Evolutionary conservation across 139 green algal genomes (phyloP).

Genomic region (Closterium sp.): DNA sequence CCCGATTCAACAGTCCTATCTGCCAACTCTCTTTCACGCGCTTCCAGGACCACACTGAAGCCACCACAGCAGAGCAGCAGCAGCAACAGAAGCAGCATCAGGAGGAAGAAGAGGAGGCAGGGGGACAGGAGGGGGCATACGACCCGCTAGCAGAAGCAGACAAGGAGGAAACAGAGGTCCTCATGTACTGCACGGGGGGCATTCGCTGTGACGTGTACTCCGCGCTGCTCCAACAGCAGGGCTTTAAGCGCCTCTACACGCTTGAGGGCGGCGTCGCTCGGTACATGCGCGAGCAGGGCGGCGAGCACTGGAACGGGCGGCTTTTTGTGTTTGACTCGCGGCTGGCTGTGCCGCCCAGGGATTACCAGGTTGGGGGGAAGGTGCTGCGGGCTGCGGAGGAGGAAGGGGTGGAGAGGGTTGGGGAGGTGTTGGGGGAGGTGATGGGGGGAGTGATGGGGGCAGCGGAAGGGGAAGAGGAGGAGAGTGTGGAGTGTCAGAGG

Average conservation of each 20-base stretch:
- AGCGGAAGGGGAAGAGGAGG: background rate
- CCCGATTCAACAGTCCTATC: too few relatives aligned
- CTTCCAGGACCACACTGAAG: too few relatives aligned
- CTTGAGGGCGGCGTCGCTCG: constrained; percentile 87
- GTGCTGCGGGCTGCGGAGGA: background rate
- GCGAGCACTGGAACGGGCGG: constrained; percentile 77
- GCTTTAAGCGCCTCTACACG: constrained; percentile 86
- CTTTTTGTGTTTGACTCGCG: constrained; percentile 96
- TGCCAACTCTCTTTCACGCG: too few relatives aligned
- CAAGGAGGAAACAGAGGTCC: constrained; percentile 42
- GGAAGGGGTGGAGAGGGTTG: background rate
- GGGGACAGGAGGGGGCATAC: too few relatives aligned
- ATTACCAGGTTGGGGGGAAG: constrained; percentile 9
- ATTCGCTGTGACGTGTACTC: constrained; percentile 99
- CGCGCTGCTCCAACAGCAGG: constrained; percentile 71
- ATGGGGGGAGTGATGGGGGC: background rate
- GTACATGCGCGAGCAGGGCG: constrained; percentile 59
- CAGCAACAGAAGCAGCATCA: background rate
- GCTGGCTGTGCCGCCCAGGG: constrained; percentile 59
- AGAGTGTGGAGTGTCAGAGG: constrained; percentile 11
- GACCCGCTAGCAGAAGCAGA: constrained; percentile 39
- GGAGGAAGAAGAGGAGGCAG: background rate
- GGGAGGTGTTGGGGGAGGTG: background rate
- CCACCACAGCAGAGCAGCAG: background rate
- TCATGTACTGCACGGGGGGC: constrained; percentile 99